These are phyloP conservation scores for Coemansia sp. DNA, from an alignment of 192 early-diverging fungal species.

Conservation along the genomic window DNA sequence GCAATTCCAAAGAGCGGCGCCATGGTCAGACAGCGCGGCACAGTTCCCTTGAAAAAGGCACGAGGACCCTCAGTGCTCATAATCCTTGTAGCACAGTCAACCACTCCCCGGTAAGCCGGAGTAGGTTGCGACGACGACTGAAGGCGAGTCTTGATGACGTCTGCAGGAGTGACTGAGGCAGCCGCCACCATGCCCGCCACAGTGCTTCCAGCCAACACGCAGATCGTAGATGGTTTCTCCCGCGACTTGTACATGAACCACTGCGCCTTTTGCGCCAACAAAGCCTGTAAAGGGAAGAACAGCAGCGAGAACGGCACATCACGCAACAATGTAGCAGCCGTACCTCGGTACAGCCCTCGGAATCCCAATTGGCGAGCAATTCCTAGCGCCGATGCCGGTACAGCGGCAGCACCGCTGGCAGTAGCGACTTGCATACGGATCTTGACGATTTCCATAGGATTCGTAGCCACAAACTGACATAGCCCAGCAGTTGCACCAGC, in stretches of 20 bases:
- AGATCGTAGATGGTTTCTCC: slow-evolving; percentile 71
- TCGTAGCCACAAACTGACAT: slow-evolving; percentile 88
- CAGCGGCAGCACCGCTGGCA: slow-evolving; percentile 35
- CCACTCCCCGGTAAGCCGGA: slow-evolving; percentile 45
- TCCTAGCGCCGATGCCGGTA: slow-evolving; percentile 39
- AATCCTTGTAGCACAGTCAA: slow-evolving; percentile 59
- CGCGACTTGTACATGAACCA: slow-evolving; percentile 50
- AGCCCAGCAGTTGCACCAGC: slow-evolving; percentile 94
- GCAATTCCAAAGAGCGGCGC: slow-evolving; percentile 65
- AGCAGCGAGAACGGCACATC: slow-evolving; percentile 91
- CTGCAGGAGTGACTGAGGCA: slow-evolving; percentile 66
- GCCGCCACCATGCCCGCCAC: slow-evolving; percentile 96
- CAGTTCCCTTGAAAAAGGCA: slow-evolving; percentile 71
- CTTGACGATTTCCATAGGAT: slow-evolving; percentile 94
- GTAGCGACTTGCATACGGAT: slow-evolving; percentile 86
- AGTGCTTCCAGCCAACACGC: slow-evolving; percentile 91
- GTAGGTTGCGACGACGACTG: slow-evolving; percentile 62
- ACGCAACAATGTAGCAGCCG: slow-evolving; percentile 86
- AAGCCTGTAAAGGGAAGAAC: slow-evolving; percentile 72
- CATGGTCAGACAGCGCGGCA: slow-evolving; percentile 57
- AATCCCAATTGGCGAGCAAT: slow-evolving; percentile 87
- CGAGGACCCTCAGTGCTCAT: slow-evolving; percentile 53
- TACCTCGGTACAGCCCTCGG: slow-evolving; percentile 85
- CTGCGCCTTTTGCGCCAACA: slow-evolving; percentile 45
- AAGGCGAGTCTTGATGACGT: slow-evolving; percentile 80